Base-by-base conservation (phyloP, 2,329 filamentous ascomycete species). In the Mollisiaceae sp. region DNA sequence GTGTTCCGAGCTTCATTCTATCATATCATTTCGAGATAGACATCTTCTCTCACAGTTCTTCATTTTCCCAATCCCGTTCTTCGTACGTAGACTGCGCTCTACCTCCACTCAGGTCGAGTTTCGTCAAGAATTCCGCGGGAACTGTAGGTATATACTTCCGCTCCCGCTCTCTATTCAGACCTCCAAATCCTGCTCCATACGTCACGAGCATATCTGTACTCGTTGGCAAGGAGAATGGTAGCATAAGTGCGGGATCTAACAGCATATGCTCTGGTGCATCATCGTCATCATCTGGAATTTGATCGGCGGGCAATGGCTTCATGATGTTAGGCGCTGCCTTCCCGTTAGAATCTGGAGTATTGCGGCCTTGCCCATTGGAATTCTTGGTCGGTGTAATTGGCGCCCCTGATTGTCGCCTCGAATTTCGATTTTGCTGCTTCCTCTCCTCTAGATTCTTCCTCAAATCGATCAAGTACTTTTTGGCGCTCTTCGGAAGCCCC, bases 151-250 rank as follows among this genome's bases (percentile, higher is more conserved):
- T 96, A 77, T 99, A 99, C 79, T 97, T 97, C 70, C 93, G 85
- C 78, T 96, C 95, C 64, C 93, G 85, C 79, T 98, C 95, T 68
- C 91, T 86, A 79, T 99, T 97, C 56, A 95, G 82, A 0, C 95
- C 95, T 5, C 95, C 95, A 74, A 98, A 95, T 0, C 95, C 95
- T 14, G 95, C 94, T 0, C 95, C 95, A 74, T 96, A 99, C 70
- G 90, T 94, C 57, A 99, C 88, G 57, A 98, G 85, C 95, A 99
- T 99, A 77, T 99, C 95, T 32, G 94, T 98, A 64, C 93, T 95
- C 1, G 94, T 97, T 1, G 95, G 95, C 35, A 99, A 82, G n/a
- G 91, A 91, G 77, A 99, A 99, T 0, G 95, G 95, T 32, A 99
- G 85, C 85, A 97, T 97, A 66, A 97, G 82, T 2, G 94, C 91